These are phyloP conservation scores for Solidago caesia DNA, from an alignment of 129 eudicot species.

Conservation along the genomic window DNA sequence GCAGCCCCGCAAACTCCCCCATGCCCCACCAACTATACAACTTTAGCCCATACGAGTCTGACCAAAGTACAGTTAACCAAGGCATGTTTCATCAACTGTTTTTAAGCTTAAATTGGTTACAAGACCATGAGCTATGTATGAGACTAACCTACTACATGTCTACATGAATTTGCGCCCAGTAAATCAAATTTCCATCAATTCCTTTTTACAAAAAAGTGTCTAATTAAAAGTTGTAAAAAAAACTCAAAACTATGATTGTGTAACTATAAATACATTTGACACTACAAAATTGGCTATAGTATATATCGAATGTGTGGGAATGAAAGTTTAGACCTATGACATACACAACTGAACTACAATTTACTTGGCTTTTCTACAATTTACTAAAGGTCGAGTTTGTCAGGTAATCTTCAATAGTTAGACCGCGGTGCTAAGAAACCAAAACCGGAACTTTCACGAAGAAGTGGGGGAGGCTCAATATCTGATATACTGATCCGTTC, in stretches of 20 bases:
- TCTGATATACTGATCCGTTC: constrained; percentile 66
- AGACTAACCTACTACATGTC: too few species aligned
- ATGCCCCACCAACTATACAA: not conserved
- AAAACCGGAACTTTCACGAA: constrained; percentile 68
- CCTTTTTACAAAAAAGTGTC: not conserved
- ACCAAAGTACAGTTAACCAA: not conserved
- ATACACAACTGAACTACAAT: constrained; percentile 21
- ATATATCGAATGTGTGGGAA: not conserved
- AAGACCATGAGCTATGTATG: too few species aligned
- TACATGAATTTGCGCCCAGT: not conserved
- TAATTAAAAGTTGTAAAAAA: not conserved
- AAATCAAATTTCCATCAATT: not conserved
- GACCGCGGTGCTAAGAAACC: constrained; percentile 48
- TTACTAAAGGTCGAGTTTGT: constrained; percentile 19
- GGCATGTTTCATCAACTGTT: not conserved
- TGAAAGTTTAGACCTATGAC: constrained; percentile 19
- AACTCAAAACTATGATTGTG: not conserved
- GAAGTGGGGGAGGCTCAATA: constrained; percentile 88
- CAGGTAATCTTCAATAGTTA: constrained; percentile 25
- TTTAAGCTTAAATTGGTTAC: too few species aligned
- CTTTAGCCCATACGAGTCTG: not conserved
- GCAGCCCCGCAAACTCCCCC: not conserved
- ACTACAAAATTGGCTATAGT: constrained; percentile 31
- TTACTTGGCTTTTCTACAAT: not conserved
- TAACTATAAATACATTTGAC: not conserved